These are phyloP conservation scores for Penicillium expansum DNA, from an alignment of 2,329 filamentous ascomycete genomes.

Conservation along the genomic window DNA sequence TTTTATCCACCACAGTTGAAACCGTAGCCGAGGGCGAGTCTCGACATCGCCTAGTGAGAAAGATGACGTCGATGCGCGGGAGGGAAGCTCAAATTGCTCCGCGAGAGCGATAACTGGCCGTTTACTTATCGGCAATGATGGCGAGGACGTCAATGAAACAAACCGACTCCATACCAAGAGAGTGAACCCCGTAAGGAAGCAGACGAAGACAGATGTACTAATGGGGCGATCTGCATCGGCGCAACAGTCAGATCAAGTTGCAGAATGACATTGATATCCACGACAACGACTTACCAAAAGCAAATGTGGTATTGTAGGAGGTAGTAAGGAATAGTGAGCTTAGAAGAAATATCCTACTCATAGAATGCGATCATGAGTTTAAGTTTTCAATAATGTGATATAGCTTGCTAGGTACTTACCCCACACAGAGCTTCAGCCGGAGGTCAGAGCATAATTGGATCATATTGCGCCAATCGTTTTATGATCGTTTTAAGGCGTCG, in stretches of 20 bases:
- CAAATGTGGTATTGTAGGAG: constrained; percentile 39
- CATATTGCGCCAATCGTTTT: constrained; percentile 23
- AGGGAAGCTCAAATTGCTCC: constrained; percentile 26
- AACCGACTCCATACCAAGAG: constrained; percentile 40
- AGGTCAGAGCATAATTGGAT: constrained; percentile 30
- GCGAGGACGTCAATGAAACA: constrained; percentile 25
- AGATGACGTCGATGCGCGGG: constrained; percentile 15
- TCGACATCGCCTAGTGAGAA: constrained; percentile 9
- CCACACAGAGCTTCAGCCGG: constrained; percentile 33
- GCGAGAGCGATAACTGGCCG: constrained; percentile 30
- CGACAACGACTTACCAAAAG: constrained; percentile 35
- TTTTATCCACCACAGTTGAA: constrained; percentile 16
- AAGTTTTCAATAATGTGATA: constrained; percentile 1
- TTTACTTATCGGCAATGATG: constrained; percentile 24
- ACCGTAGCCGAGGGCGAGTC: constrained; percentile 2
- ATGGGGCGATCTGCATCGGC: constrained; percentile 44
- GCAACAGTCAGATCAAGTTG: constrained; percentile 15
- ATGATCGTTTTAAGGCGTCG: constrained; percentile 1
- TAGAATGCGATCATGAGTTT: constrained; percentile 19
- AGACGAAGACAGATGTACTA: constrained; percentile 43
- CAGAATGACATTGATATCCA: not conserved
- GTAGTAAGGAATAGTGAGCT: constrained; percentile 35
- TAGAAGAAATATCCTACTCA: constrained; percentile 32
- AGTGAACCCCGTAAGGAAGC: constrained; percentile 40
- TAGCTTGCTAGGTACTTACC: constrained; percentile 24